A percentile compares a stretch with the other conserved stretches of the same genome.
Evolutionary conservation across 176 grass and related monocot genomes (phyloP).

Genomic region (Oryza glumipatula): DNA sequence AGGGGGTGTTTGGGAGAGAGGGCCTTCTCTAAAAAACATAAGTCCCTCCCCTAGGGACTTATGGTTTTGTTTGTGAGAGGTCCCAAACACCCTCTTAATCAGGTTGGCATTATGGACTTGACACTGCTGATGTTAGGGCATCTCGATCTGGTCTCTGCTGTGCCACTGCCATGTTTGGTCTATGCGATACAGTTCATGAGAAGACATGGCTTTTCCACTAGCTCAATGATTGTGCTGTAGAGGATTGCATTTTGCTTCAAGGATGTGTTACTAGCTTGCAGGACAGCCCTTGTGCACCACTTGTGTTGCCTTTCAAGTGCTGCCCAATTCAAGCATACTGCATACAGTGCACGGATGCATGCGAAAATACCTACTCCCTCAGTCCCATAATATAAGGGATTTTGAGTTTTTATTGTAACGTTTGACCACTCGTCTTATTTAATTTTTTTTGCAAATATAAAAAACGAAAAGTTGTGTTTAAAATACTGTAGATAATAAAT

Average conservation of each 20-base stretch:
- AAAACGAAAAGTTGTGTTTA: no score
- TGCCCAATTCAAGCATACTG: not conserved
- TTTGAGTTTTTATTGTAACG: no score
- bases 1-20: no score
- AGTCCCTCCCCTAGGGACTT: no score
- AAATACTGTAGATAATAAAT: no score
- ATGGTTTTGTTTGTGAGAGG: no score
- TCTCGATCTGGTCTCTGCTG: not conserved
- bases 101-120: not conserved
- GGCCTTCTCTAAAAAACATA: no score
- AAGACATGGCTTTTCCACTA: not conserved
- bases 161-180: not conserved
- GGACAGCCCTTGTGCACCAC: conserved; percentile 2
- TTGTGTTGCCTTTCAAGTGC: not conserved
- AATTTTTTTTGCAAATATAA: no score
- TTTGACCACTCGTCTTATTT: no score
- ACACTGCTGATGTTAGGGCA: not conserved
- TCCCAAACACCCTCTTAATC: not conserved
- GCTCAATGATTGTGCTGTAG: conserved; percentile 34
- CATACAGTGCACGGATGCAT: not conserved
- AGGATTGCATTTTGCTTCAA: not conserved
- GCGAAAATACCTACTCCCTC: not conserved
- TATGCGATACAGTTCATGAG: conserved; percentile 12
- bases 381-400: no score
- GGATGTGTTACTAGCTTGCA: conserved; percentile 1